These are phyloP conservation scores for Cornus controversa DNA, from an alignment of 148 eudicot genomes.

Conservation along the genomic window DNA sequence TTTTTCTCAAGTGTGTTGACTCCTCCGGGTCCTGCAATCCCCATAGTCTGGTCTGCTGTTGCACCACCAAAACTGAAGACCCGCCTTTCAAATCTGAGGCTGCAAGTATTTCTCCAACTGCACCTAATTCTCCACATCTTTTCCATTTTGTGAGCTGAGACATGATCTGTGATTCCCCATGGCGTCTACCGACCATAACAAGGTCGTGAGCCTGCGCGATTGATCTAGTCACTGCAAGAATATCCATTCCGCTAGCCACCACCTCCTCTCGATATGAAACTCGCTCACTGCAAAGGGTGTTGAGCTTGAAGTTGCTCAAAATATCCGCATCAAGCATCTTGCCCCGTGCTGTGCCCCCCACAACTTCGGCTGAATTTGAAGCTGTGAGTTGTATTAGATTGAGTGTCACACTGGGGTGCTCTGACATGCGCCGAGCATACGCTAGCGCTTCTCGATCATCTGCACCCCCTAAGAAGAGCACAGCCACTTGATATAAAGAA, in stretches of 20 bases:
- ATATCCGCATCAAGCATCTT: slow-evolving; percentile 39
- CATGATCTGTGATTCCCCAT: slow-evolving; percentile 34
- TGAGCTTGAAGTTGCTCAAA: slow-evolving; percentile 34
- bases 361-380: slow-evolving; percentile 7
- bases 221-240: slow-evolving; percentile 28
- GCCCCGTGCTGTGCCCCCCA: slow-evolving; percentile 32
- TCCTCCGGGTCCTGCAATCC: slow-evolving; percentile 49
- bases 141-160: slow-evolving; percentile 34
- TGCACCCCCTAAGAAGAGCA: slow-evolving; percentile 51
- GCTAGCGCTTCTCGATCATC: slow-evolving; percentile 60
- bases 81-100: slow-evolving; percentile 20
- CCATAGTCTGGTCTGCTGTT: slow-evolving; percentile 49
- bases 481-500: slow-evolving; percentile 27
- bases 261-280: slow-evolving; percentile 39
- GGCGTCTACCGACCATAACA: slow-evolving; percentile 54
- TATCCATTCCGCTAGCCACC: slow-evolving; percentile 24
- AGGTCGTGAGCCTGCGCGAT: slow-evolving; percentile 30
- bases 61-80: slow-evolving; percentile 35
- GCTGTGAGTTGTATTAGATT: slow-evolving; percentile 32
- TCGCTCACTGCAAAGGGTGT: slow-evolving; percentile 22
- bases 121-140: slow-evolving; percentile 46
- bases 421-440: slow-evolving; percentile 39
- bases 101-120: slow-evolving; percentile 53
- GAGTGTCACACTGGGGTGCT: slow-evolving; percentile 29
- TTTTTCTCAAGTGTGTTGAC: slow-evolving; percentile 35